phyloP scores from a whole-genome alignment of 306 rosid species.

The Citrullus amarus region DNA sequence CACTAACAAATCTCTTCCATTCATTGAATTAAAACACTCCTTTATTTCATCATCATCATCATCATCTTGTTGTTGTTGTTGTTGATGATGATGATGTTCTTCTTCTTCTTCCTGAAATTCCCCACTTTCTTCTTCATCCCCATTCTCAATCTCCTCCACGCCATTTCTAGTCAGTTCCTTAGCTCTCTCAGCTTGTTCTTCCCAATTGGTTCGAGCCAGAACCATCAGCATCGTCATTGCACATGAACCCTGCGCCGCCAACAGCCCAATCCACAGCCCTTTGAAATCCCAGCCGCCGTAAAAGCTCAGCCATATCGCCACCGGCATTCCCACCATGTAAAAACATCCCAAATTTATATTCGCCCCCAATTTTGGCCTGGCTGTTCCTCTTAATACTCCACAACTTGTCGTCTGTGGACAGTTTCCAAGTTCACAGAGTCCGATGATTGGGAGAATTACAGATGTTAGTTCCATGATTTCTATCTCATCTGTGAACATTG shows the following conservation, averaged over 20 bases:
- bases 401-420: slow-evolving; percentile 88
- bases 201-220: slow-evolving; percentile 68
- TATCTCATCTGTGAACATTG: slow-evolving; percentile 56
- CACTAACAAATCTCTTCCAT: neutral
- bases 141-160: neutral
- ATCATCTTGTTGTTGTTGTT: neutral
- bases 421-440: slow-evolving; percentile 81
- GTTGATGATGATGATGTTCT: neutral
- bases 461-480: slow-evolving; percentile 60
- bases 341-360: slow-evolving; percentile 74
- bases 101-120: neutral
- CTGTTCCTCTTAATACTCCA: slow-evolving; percentile 83
- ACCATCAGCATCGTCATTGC: slow-evolving; percentile 56
- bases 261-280: slow-evolving; percentile 77
- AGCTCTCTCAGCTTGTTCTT: slow-evolving; percentile 47
- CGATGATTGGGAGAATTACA: slow-evolving; percentile 61
- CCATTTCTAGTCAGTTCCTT: slow-evolving; percentile 35
- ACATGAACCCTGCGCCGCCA: slow-evolving; percentile 74
- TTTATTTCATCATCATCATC: neutral
- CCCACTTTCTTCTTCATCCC: neutral
- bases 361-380: slow-evolving; percentile 76
- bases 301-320: slow-evolving; percentile 64
- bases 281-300: slow-evolving; percentile 56
- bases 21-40: neutral
- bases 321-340: slow-evolving; percentile 81